Base-by-base conservation (phyloP, 495 filamentous ascomycete species). In the Friedmanniomyces simplex region DNA sequence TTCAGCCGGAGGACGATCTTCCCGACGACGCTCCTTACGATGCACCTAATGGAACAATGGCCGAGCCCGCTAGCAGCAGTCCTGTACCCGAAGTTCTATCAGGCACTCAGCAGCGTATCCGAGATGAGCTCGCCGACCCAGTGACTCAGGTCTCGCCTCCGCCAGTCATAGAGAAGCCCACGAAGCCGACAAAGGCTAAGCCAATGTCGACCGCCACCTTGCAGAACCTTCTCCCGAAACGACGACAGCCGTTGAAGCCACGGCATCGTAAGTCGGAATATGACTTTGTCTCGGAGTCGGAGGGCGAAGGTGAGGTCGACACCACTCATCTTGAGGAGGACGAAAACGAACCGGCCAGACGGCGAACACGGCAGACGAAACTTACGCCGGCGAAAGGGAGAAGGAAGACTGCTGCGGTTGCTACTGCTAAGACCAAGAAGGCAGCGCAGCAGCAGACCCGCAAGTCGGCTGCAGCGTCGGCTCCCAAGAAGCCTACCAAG, bases 141-240 rank as follows among this genome's bases (percentile, higher is more conserved):
- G 69, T 82, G 14, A 78, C 52, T 0, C 58, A 61, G 24, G 8
- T 52, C 45, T 52, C 59, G 18, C 59, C 68, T 16, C 64, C 60
- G 21, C 59, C 51, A 47, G 58, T 48, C 7, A 42, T 63, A 51
- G 63, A 67, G 16, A 65, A 61, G 21, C 5, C 39, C 14, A 54
- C 60, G 42, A 66, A 57, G 42, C 39, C 54, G 30, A 36, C 49
- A 10, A 71, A 45, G 61, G 64, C 41, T 58, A 68, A 48, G 51
- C 68, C 34, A 48, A 61, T 69, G 50, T 65, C 58, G 18, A 71
- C 63, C 54, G 67, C 58, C 16, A 73, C 64, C 43, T 61, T 75
- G 47, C 63, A 73, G 65, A 51, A 69, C 8, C 57, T 71, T 6
- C 61, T 70, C 32, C 67, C 72, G 5, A 63, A 54, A 49, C 61